Evolutionary conservation across 2,329 filamentous ascomycete species (phyloP), one percentile per base, ranked within the genome.

Genomic region (Fusarium metavorans): DNA sequence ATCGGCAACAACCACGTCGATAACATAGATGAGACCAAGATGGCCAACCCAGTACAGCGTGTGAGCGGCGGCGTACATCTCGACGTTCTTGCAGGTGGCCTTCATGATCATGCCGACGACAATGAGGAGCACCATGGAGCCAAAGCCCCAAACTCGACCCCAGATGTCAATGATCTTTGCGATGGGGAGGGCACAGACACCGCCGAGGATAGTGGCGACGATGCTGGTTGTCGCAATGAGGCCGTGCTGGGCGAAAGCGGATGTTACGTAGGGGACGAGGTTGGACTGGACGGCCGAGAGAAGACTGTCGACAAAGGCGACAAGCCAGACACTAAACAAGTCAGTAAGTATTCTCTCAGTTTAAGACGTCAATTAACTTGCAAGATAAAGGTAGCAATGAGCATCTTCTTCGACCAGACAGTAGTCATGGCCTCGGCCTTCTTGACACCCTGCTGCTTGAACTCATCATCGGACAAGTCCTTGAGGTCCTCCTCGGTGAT

Each of bases 211-310:
- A 16, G 45, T 2, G 32, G 67, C 57, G 16, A 93, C 87, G 30
- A 93, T 90, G 60, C 88, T 84, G 50, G 92, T 88, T 0, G 91
- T 92, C 4, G 91, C 89, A n/a, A 93, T 85, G 37, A 94, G 85
- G 14, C 91, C 92, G 78, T 93, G 92, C 58, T 87, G 85, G 43
- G 85, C 84, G 78, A 93, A 94, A 4, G 88, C 86, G 68, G 91
- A 93, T 2, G 92, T 93, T 34, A 92, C 89, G 81, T 91, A 93
- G 37, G 90, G 88, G 18, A 88, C 87, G 57, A 93, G 83, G 37
- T 89, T 88, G 60, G 85, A 76, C 58, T 85, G 80, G 64, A 85
- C 79, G 35, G 80, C 79, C 14, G 79, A 74, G 18, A 84, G 73
- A 35, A 86, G 77, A 25, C 77, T 76, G 66, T 84, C 82, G 67